Conservation (phyloP, 768 basidiomycete species). For the Amanita rimosa region DNA sequence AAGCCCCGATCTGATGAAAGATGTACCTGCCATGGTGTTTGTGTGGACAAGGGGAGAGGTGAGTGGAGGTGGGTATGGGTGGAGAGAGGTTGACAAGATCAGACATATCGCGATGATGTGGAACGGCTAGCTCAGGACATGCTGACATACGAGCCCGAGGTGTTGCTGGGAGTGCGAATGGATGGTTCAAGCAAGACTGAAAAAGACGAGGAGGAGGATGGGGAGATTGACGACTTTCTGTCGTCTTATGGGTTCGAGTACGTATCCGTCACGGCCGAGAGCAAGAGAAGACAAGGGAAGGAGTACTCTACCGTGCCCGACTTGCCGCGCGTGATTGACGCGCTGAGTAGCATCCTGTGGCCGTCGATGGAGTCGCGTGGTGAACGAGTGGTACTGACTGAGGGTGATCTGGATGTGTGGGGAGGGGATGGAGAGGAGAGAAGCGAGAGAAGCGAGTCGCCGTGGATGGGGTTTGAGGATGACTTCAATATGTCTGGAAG, state of each 20-base stretch:
- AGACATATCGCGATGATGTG: conserved; percentile 54
- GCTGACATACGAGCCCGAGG: conserved; percentile 50
- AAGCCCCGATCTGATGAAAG: conserved; percentile 25
- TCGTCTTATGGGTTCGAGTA: conserved; percentile 71
- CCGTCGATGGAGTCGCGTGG: conserved; percentile 73
- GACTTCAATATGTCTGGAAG: conserved; percentile 69
- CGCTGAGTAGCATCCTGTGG: conserved; percentile 85
- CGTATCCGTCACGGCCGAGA: conserved; percentile 38
- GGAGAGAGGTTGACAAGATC: not conserved
- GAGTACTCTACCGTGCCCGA: conserved; percentile 23
- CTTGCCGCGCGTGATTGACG: conserved; percentile 63
- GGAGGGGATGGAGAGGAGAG: conserved; percentile 34
- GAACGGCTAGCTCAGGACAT: conserved; percentile 36
- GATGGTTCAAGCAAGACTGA: conserved; percentile 8
- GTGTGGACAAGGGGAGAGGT: conserved; percentile 65
- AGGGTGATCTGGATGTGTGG: conserved; percentile 39
- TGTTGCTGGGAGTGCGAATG: conserved; percentile 57
- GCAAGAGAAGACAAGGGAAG: conserved; percentile 1
- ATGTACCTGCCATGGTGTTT: conserved; percentile 63
- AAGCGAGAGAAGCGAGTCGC: conserved; percentile 13
- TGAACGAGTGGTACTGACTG: too few species aligned
- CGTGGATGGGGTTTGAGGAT: conserved; percentile 48
- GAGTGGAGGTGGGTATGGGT: conserved; percentile 10
- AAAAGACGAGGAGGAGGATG: conserved; percentile 26
- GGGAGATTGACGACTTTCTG: conserved; percentile 53